Evolutionary conservation across 768 basidiomycete genomes (phyloP).

Genomic region (Rhizopogon vulgaris): DNA sequence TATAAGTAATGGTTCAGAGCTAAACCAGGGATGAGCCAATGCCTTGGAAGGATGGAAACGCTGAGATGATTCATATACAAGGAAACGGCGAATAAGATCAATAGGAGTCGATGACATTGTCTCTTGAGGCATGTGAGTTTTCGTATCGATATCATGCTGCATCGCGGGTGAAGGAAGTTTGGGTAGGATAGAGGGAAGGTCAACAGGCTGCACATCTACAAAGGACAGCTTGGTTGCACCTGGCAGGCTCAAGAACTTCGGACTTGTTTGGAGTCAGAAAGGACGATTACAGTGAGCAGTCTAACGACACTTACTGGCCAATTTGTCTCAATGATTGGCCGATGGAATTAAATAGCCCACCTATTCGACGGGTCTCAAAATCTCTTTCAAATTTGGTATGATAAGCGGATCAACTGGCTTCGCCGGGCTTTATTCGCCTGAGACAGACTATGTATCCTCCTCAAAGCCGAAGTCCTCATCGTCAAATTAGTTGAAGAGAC

Average conservation of each 20-base stretch:
- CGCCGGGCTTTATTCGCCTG: conserved; percentile 15
- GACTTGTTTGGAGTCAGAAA: conserved; percentile 28
- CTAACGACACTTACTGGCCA: conserved; percentile 71
- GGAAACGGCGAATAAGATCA: conserved; percentile 53
- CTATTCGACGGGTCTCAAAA: conserved; percentile 15
- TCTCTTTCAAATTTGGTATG: conserved; percentile 21
- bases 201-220: conserved; percentile 40
- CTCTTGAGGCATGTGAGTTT: conserved; percentile 5
- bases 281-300: background rate
- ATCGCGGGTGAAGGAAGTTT: conserved; percentile 42
- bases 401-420: conserved; percentile 29
- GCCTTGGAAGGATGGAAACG: conserved; percentile 47
- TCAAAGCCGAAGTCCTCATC: conserved; percentile 25
- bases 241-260: conserved; percentile 55
- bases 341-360: conserved; percentile 72
- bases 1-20: conserved; percentile 32
- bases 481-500: conserved; percentile 30
- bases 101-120: conserved; percentile 23
- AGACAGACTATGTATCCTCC: conserved; percentile 19
- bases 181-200: conserved; percentile 49
- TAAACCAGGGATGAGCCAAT: conserved; percentile 55
- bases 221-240: conserved; percentile 63
- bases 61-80: conserved; percentile 50
- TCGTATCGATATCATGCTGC: conserved; percentile 2
- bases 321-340: conserved; percentile 50